phyloP scores from a whole-genome alignment of 305 asterid species.

The Rubia tinctorum region DNA sequence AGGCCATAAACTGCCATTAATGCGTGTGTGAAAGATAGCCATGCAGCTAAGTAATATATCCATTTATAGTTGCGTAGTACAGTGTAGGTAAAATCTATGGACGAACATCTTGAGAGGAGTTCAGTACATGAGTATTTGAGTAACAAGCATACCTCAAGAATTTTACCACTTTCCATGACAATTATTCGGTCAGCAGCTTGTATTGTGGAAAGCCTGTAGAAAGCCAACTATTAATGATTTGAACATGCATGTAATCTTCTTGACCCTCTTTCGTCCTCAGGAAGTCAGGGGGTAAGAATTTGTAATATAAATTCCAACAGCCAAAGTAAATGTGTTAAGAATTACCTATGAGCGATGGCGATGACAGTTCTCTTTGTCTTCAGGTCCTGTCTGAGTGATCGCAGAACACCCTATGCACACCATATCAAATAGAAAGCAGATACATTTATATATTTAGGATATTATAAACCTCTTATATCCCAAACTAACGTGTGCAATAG shows the following conservation, averaged over 20 bases:
- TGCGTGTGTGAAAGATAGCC: background rate
- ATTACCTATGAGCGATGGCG: constrained; percentile 83
- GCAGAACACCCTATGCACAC: constrained; percentile 63
- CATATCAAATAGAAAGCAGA: constrained; percentile 10
- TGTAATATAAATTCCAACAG: background rate
- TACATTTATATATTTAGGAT: background rate
- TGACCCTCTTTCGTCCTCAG: background rate
- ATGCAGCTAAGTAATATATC: background rate
- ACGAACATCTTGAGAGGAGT: background rate
- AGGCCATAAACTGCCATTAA: background rate
- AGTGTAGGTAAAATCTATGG: background rate
- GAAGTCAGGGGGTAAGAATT: constrained; percentile 6
- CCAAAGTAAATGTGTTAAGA: background rate
- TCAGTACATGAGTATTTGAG: background rate
- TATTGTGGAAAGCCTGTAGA: constrained; percentile 82
- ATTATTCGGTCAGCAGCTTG: constrained; percentile 88
- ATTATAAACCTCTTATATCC: background rate
- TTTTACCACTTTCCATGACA: constrained; percentile 84
- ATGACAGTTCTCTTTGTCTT: constrained; percentile 68
- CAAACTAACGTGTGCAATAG: background rate
- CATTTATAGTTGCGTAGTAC: background rate
- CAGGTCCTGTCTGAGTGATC: constrained; percentile 47
- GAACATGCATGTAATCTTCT: background rate
- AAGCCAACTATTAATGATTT: constrained; percentile 20
- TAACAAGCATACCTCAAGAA: constrained; percentile 65